Percentiles rank a stretch among this genome's conserved stretches.
phyloP scores from a whole-genome alignment of 805 yeast species.

The Lipomyces yamadae region DNA sequence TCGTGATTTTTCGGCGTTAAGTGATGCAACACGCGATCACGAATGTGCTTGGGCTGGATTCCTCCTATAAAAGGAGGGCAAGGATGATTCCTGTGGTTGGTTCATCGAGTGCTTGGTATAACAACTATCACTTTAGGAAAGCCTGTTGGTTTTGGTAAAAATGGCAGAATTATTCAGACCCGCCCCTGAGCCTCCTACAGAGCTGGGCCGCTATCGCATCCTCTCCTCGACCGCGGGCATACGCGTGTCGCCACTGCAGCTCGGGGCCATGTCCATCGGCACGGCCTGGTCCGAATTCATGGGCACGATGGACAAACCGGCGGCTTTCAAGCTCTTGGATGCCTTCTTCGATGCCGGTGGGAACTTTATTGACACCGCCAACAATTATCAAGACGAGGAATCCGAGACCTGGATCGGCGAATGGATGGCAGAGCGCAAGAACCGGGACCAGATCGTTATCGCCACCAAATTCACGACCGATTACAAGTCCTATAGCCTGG shows the following conservation, averaged over 20 bases:
- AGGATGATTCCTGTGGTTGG: too few relatives aligned
- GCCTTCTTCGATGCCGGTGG: slow-evolving; percentile 40
- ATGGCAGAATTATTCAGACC: slow-evolving; percentile 6
- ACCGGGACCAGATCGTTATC: slow-evolving; percentile 39
- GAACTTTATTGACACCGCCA: slow-evolving; percentile 41
- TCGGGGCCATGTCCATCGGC: slow-evolving; percentile 41
- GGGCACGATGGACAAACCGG: slow-evolving; percentile 23
- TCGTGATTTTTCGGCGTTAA: too few relatives aligned
- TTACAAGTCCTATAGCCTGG: slow-evolving; percentile 3
- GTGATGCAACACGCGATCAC: too few relatives aligned
- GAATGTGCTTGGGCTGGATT: too few relatives aligned
- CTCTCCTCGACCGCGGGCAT: slow-evolving; percentile 41
- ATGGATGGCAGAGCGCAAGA: slow-evolving; percentile 39
- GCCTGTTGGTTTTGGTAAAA: background rate
- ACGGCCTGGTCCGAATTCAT: slow-evolving; percentile 37
- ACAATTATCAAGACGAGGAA: slow-evolving; percentile 38
- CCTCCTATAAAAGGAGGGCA: too few relatives aligned
- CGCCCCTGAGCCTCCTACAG: background rate
- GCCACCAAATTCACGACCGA: slow-evolving; percentile 46
- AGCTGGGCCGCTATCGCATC: slow-evolving; percentile 31
- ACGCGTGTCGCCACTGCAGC: slow-evolving; percentile 39
- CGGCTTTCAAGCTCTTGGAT: slow-evolving; percentile 37
- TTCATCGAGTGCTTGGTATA: too few relatives aligned
- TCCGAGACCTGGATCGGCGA: slow-evolving; percentile 42
- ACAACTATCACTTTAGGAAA: too few relatives aligned